Conservation (phyloP, 2,329 filamentous ascomycete genomes). For the Monosporascus ibericus region DNA sequence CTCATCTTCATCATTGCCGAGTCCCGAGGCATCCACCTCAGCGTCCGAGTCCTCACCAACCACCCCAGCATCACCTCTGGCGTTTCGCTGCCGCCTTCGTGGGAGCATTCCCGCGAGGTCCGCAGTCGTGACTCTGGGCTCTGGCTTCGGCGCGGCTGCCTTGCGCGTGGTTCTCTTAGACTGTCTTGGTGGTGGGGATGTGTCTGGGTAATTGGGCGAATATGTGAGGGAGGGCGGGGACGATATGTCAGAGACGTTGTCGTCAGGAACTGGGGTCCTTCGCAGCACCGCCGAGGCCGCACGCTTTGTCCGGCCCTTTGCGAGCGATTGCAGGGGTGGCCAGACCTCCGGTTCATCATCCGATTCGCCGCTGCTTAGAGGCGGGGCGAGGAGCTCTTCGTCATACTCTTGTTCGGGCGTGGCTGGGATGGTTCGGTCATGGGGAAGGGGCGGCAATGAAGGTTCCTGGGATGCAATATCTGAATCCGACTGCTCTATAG, state of each 20-base stretch:
- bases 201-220: conserved; percentile 49
- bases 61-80: conserved; percentile 33
- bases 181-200: conserved; percentile 21
- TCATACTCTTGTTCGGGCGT: conserved; percentile 36
- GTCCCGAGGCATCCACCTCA: conserved; percentile 41
- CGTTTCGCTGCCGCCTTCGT: conserved; percentile 38
- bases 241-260: conserved; percentile 48
- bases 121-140: conserved; percentile 45
- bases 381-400: conserved; percentile 45
- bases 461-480: conserved; percentile 18
- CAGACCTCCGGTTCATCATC: conserved; percentile 38
- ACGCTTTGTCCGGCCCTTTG: conserved; percentile 34
- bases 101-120: conserved; percentile 49
- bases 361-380: conserved; percentile 45
- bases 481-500: conserved; percentile 18
- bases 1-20: conserved; percentile 51
- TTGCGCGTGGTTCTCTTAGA: conserved; percentile 26
- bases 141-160: conserved; percentile 26
- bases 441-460: conserved; percentile 11
- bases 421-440: conserved; percentile 10
- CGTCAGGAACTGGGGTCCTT: conserved; percentile 33
- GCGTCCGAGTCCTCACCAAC: conserved; percentile 37
- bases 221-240: conserved; percentile 62
- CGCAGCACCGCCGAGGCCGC: conserved; percentile 19
- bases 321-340: conserved; percentile 47